These are phyloP conservation scores for Hippophae rhamnoides DNA, from an alignment of 306 rosid genomes.

Conservation along the genomic window DNA sequence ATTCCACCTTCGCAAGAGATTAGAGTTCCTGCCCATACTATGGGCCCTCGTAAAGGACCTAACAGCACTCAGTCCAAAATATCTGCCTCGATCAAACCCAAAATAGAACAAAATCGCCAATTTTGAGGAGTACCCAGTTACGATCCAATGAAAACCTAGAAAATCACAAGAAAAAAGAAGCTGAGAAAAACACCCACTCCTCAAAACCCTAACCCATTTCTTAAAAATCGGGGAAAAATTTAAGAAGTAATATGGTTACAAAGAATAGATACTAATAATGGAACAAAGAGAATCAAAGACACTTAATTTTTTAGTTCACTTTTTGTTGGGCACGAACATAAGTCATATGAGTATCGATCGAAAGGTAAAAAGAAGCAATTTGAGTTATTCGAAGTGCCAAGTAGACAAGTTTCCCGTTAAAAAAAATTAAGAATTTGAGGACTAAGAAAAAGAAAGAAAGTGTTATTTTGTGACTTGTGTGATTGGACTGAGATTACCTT, in stretches of 20 bases:
- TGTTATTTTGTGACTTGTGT: background rate
- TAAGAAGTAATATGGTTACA: background rate
- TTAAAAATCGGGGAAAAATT: background rate
- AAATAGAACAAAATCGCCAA: slow-evolving; percentile 22
- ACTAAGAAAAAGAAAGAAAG: background rate
- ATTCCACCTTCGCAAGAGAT: slow-evolving; percentile 23
- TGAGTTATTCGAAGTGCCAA: slow-evolving; percentile 10
- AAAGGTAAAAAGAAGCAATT: slow-evolving; percentile 13
- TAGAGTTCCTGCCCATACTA: slow-evolving; percentile 27
- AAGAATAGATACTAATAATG: background rate
- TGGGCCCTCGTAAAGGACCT: slow-evolving; percentile 10
- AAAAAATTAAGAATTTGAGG: background rate
- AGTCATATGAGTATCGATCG: slow-evolving; percentile 9
- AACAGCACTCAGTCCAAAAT: slow-evolving; percentile 20
- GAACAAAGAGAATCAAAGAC: background rate
- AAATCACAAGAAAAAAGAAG: slow-evolving; percentile 15
- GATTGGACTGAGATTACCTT: slow-evolving; percentile 33
- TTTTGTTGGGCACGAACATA: background rate
- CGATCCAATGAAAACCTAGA: slow-evolving; percentile 50
- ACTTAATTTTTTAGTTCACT: slow-evolving; percentile 8
- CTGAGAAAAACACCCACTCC: slow-evolving; percentile 15
- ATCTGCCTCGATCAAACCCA: slow-evolving; percentile 32
- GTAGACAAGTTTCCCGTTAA: slow-evolving; percentile 2
- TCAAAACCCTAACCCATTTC: slow-evolving; percentile 23
- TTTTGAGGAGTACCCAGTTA: slow-evolving; percentile 26